Conservation (phyloP, 169 alveolate genomes). For the Eimeria necatrix region DNA sequence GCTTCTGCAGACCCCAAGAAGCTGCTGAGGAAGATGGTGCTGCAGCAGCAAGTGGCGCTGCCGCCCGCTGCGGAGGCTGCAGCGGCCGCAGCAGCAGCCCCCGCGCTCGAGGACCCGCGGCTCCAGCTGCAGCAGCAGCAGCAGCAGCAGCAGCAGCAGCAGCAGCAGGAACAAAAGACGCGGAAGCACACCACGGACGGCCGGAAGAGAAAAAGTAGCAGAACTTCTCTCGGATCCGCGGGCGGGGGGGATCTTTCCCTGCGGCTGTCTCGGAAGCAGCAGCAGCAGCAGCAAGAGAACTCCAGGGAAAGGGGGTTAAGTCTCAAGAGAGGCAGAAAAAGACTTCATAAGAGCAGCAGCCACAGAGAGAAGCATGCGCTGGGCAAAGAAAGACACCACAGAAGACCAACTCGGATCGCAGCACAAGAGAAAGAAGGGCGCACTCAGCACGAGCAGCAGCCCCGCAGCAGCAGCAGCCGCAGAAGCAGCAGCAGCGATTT, state of each 20-base stretch:
- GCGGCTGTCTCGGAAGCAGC: neutral
- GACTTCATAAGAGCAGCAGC: neutral
- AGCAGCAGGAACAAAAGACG: neutral
- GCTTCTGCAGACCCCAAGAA: neutral
- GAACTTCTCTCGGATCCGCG: neutral
- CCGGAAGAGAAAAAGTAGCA: slow-evolving; percentile 12
- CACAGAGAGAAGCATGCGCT: neutral
- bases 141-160: slow-evolving; percentile 23
- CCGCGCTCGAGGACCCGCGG: neutral
- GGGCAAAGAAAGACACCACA: neutral
- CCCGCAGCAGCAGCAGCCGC: slow-evolving; percentile 11
- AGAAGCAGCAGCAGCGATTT: neutral
- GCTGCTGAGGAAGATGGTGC: neutral
- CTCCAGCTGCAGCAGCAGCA: slow-evolving; percentile 11
- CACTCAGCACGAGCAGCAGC: neutral
- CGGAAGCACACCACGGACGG: neutral
- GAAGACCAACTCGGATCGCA: neutral
- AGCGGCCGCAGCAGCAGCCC: neutral
- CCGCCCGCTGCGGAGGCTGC: neutral
- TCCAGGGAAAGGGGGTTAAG: neutral
- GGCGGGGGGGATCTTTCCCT: neutral
- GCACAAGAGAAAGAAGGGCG: neutral
- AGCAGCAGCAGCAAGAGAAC: neutral
- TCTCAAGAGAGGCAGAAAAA: neutral
- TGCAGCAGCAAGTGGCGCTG: slow-evolving; percentile 17